Percentiles rank a stretch among this genome's conserved stretches.
Evolutionary conservation across 257 asterid genomes (phyloP).

Genomic region (Thymus quinquecostatus): DNA sequence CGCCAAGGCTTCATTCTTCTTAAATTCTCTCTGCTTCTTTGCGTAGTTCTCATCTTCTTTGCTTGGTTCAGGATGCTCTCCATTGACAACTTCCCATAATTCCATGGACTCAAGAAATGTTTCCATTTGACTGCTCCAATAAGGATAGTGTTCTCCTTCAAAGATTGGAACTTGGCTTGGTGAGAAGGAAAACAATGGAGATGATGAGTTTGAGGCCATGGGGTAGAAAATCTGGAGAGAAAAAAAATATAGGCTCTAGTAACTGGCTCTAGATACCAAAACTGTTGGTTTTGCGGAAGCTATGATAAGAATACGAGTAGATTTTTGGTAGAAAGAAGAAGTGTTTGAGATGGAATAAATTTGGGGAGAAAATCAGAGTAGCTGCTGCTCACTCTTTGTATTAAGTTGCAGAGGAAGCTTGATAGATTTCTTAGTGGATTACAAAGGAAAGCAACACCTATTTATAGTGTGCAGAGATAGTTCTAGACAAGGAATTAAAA

Average conservation of each 20-base stretch:
- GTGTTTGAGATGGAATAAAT: too few species aligned
- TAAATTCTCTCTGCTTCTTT: neutral
- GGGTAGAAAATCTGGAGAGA: neutral
- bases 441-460: too few species aligned
- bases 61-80: neutral
- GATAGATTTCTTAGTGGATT: too few species aligned
- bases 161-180: conserved; percentile 5
- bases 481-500: too few species aligned
- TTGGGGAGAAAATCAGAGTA: too few species aligned
- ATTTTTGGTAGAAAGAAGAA: too few species aligned
- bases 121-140: conserved; percentile 25
- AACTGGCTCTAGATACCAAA: neutral
- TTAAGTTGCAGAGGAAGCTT: too few species aligned
- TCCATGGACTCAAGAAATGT: conserved; percentile 1
- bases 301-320: neutral
- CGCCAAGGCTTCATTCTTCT: neutral
- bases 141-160: conserved; percentile 17
- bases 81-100: neutral
- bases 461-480: too few species aligned
- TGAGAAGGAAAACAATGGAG: neutral
- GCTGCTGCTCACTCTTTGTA: too few species aligned
- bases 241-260: too few species aligned
- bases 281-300: neutral
- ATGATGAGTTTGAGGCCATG: conserved; percentile 13
- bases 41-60: neutral